These are phyloP conservation scores for Metschnikowia hibisci DNA, from an alignment of 805 yeast genomes.

Conservation along the genomic window DNA sequence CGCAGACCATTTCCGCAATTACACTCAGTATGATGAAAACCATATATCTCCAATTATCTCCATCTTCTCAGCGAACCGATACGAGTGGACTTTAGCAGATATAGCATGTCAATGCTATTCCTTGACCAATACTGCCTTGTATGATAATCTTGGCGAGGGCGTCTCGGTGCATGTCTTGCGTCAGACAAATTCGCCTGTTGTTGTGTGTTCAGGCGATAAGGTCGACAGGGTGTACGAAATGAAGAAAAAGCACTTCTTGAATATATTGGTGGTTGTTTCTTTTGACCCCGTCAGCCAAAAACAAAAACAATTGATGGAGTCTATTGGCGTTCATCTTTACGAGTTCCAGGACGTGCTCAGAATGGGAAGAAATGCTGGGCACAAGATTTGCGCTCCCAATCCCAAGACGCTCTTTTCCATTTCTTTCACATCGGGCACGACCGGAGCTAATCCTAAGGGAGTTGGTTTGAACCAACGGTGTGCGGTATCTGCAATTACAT, in stretches of 20 bases:
- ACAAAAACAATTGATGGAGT: background rate
- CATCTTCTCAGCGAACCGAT: slow-evolving; percentile 21
- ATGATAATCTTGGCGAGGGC: slow-evolving; percentile 36
- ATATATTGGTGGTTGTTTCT: slow-evolving; percentile 1
- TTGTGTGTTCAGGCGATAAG: slow-evolving; percentile 44
- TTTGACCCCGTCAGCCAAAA: slow-evolving; percentile 17
- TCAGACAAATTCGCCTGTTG: slow-evolving; percentile 21
- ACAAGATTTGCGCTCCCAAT: slow-evolving; percentile 40
- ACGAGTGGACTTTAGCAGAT: slow-evolving; percentile 37
- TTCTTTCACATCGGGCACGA: slow-evolving; percentile 58
- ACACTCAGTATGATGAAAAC: slow-evolving; percentile 3
- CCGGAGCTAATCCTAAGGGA: slow-evolving; percentile 62
- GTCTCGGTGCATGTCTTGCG: slow-evolving; percentile 31
- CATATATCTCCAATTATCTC: slow-evolving; percentile 18
- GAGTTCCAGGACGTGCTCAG: slow-evolving; percentile 32
- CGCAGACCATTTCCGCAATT: slow-evolving; percentile 21
- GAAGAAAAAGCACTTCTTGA: slow-evolving; percentile 30
- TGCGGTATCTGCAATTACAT: slow-evolving; percentile 8
- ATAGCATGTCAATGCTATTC: slow-evolving; percentile 29
- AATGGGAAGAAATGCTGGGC: slow-evolving; percentile 30
- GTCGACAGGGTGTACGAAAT: slow-evolving; percentile 44
- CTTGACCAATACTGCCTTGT: slow-evolving; percentile 36
- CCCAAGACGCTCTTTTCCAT: slow-evolving; percentile 52
- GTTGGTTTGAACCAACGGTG: slow-evolving; percentile 41
- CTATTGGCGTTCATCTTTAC: slow-evolving; percentile 19